These are phyloP conservation scores for Dendrobium officinale DNA, from an alignment of 106 monocot species.

Conservation along the genomic window DNA sequence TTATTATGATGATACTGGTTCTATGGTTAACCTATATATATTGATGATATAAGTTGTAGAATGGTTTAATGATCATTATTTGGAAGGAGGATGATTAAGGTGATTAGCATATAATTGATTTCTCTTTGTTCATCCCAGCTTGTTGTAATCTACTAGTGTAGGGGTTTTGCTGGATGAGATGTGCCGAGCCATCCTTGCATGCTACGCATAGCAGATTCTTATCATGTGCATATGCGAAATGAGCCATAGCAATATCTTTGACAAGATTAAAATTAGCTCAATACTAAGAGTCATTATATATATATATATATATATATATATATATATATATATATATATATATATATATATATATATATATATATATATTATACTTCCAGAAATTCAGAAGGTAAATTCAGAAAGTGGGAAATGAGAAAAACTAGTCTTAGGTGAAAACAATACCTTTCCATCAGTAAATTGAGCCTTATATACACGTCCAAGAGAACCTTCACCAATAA, in stretches of 20 bases:
- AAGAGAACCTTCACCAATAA: slow-evolving; percentile 56
- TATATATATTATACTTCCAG: background rate
- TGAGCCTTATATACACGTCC: slow-evolving; percentile 61
- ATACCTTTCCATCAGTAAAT: slow-evolving; percentile 63
- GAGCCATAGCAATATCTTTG: background rate
- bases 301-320: background rate
- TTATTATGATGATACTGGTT: background rate
- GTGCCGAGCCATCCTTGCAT: background rate
- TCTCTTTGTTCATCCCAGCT: background rate
- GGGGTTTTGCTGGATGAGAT: background rate
- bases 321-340: background rate
- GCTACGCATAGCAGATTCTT: background rate
- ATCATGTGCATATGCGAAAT: background rate
- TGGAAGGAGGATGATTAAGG: background rate
- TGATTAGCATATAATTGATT: background rate
- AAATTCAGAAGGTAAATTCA: background rate
- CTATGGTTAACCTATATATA: background rate
- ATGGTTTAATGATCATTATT: background rate
- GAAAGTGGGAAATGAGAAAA: background rate
- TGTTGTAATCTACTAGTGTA: background rate
- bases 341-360: background rate
- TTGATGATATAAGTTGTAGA: background rate
- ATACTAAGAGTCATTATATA: background rate
- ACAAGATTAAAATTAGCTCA: background rate
- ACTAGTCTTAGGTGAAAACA: background rate